A percentile compares a stretch with the other conserved stretches of the same genome.
These are phyloP conservation scores for Aspergillus clavatus DNA, from an alignment of 2,329 filamentous ascomycete species.

Conservation along the genomic window DNA sequence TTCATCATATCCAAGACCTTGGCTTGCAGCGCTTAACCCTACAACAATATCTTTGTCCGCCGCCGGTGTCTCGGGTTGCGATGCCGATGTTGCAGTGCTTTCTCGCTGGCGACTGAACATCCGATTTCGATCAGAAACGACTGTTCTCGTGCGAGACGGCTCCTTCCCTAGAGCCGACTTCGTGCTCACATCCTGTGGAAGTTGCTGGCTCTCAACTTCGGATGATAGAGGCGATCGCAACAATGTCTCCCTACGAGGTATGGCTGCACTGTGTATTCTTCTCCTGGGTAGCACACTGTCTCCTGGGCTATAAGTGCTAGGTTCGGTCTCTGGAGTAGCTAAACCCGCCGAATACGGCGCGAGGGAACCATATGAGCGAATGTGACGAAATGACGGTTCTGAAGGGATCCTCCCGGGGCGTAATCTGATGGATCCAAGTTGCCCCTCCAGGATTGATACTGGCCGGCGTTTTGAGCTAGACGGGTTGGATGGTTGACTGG, in stretches of 20 bases:
- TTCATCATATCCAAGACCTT: slow-evolving; percentile 21
- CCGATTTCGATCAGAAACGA: slow-evolving; percentile 15
- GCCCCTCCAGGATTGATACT: slow-evolving; percentile 51
- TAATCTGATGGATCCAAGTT: slow-evolving; percentile 39
- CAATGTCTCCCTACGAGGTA: slow-evolving; percentile 30
- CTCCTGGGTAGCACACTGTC: slow-evolving; percentile 24
- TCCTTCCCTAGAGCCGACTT: slow-evolving; percentile 17
- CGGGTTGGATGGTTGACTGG: slow-evolving; percentile 21
- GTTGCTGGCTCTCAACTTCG: slow-evolving; percentile 24
- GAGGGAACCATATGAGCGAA: slow-evolving; percentile 26
- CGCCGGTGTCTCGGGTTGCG: slow-evolving; percentile 4
- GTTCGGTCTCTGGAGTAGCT: slow-evolving; percentile 40
- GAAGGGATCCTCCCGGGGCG: slow-evolving; percentile 39
- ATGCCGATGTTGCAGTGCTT: slow-evolving; percentile 7
- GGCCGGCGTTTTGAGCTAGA: slow-evolving; percentile 43
- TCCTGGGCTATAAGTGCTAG: slow-evolving; percentile 24
- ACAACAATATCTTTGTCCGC: slow-evolving; percentile 1
- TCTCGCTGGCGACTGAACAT: slow-evolving; percentile 12
- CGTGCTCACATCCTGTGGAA: slow-evolving; percentile 10
- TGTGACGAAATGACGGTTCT: slow-evolving; percentile 48
- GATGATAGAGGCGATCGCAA: slow-evolving; percentile 31
- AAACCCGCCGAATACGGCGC: slow-evolving; percentile 32
- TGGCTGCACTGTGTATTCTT: slow-evolving; percentile 30
- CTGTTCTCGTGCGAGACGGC: slow-evolving; percentile 7
- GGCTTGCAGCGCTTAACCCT: slow-evolving; percentile 18